Percentiles rank a stretch among this genome's conserved stretches.
Evolutionary conservation across 2,329 filamentous ascomycete species (phyloP).

Genomic region (Zelopaecilomyces penicillatus): DNA sequence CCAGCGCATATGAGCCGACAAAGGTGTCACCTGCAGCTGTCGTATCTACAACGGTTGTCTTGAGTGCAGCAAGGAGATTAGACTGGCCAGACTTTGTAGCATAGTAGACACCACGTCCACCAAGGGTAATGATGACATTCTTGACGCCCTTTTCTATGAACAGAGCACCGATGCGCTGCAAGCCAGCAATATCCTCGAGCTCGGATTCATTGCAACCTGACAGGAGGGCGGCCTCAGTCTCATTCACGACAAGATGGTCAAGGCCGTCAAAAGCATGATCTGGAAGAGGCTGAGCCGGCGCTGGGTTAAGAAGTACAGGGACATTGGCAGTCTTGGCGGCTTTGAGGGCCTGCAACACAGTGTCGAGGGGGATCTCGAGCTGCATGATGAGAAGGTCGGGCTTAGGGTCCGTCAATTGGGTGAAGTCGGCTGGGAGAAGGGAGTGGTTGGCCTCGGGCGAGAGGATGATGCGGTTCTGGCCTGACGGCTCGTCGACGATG

Average conservation of each 20-base stretch:
- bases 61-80: conserved; percentile 52
- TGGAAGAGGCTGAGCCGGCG: conserved; percentile 64
- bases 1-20: conserved; percentile 76
- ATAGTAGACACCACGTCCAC: conserved; percentile 69
- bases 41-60: conserved; percentile 77
- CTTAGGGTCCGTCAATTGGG: conserved; percentile 21
- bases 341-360: conserved; percentile 53
- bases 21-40: conserved; percentile 94
- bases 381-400: conserved; percentile 66
- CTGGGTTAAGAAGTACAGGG: conserved; percentile 75
- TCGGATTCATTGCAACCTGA: conserved; percentile 44
- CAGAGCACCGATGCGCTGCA: conserved; percentile 40
- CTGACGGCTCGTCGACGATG: conserved; percentile 62
- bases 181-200: conserved; percentile 37
- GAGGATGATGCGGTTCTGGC: conserved; percentile 70
- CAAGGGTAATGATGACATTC: conserved; percentile 78
- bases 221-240: conserved; percentile 76
- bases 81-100: conserved; percentile 34
- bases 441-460: conserved; percentile 62
- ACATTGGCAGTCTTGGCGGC: conserved; percentile 40
- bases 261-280: conserved; percentile 57
- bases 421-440: conserved; percentile 29
- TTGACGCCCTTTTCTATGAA: conserved; percentile 64
- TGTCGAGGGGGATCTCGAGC: conserved; percentile 64
- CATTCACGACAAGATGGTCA: conserved; percentile 78